These are phyloP conservation scores for Hypsizygus ulmarius DNA, from an alignment of 1,284 basidiomycete species.

Conservation along the genomic window DNA sequence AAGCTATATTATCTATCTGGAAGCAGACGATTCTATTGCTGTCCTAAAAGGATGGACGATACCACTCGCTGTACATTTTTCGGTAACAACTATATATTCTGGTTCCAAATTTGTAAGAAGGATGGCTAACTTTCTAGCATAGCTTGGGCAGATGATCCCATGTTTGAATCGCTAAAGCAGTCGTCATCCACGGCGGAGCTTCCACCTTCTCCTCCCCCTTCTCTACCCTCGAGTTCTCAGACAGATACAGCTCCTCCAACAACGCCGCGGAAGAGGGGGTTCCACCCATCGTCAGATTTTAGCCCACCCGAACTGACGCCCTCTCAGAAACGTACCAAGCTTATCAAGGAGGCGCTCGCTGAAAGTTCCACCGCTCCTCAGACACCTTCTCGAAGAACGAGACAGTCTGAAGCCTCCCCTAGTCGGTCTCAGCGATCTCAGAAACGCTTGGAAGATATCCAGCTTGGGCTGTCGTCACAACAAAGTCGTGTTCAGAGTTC, in stretches of 20 bases:
- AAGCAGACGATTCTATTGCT: conserved; percentile 29
- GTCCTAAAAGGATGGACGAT: conserved; percentile 21
- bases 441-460: conserved; percentile 10
- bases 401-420: not conserved
- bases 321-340: conserved; percentile 13
- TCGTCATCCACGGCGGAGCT: not conserved
- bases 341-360: conserved; percentile 7
- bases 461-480: not conserved
- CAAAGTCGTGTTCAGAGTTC: not conserved
- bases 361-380: conserved; percentile 2
- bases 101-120: not conserved
- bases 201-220: not conserved
- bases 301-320: conserved; percentile 4
- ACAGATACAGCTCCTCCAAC: not conserved
- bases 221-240: not conserved
- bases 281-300: not conserved
- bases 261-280: conserved; percentile 12
- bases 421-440: conserved; percentile 7
- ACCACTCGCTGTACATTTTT: conserved; percentile 25
- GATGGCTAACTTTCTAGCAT: not conserved
- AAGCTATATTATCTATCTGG: conserved; percentile 11
- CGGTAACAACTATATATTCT: conserved; percentile 18
- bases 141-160: conserved; percentile 25
- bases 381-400: not conserved
- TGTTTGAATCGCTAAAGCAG: conserved; percentile 4